Conservation (phyloP, 306 rosid species). For the Psophocarpus tetragonolobus region DNA sequence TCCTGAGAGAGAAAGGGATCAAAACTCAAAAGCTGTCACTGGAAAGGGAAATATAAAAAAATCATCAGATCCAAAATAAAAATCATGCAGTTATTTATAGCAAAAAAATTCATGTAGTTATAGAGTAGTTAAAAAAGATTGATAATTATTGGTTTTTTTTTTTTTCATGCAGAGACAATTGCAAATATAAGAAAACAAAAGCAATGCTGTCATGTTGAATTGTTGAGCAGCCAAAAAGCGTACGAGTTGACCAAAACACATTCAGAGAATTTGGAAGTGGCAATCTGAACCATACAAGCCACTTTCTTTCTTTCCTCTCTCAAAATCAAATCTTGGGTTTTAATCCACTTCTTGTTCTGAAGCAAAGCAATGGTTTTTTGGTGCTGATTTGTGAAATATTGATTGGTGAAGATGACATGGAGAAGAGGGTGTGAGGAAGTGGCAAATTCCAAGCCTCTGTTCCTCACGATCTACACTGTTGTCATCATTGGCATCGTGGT, state of each 20-base stretch:
- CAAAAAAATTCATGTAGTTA: background rate
- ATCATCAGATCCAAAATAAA: background rate
- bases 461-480: constrained; percentile 61
- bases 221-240: background rate
- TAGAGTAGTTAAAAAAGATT: background rate
- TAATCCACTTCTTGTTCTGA: background rate
- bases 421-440: constrained; percentile 50
- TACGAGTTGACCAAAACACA: constrained; percentile 9
- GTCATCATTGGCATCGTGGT: constrained; percentile 62
- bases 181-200: background rate
- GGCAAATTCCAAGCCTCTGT: constrained; percentile 57
- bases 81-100: too few relatives aligned
- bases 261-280: background rate
- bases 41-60: background rate
- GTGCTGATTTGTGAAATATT: background rate
- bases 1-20: background rate
- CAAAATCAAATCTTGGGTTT: background rate
- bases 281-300: background rate
- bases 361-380: background rate
- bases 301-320: background rate
- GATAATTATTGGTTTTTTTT: background rate
- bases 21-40: background rate
- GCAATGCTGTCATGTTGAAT: background rate
- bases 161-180: background rate
- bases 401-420: constrained; percentile 43